Evolutionary conservation across 1,284 basidiomycete species (phyloP).

Genomic region (Bondarzewia mesenterica): DNA sequence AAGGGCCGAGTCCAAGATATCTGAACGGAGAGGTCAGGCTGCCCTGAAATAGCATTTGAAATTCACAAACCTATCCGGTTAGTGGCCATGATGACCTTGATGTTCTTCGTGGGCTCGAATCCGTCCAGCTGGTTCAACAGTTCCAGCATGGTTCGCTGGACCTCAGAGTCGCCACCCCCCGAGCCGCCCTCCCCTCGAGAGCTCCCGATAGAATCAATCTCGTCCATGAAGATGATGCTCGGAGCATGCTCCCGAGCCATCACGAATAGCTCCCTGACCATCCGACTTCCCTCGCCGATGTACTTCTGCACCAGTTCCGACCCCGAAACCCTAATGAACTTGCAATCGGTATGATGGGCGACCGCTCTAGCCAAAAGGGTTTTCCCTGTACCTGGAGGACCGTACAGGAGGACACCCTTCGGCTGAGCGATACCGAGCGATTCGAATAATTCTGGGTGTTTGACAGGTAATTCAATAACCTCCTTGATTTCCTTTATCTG

Average conservation of each 20-base stretch:
- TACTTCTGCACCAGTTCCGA: conserved; percentile 98
- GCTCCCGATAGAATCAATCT: conserved; percentile 97
- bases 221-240: conserved; percentile 99
- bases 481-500: conserved; percentile 99
- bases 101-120: conserved; percentile 97
- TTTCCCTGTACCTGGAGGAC: conserved; percentile 96
- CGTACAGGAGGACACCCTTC: conserved; percentile 94
- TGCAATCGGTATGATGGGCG: conserved; percentile 97
- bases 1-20: conserved; percentile 93
- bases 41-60: background rate
- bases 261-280: conserved; percentile 97
- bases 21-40: conserved; percentile 26
- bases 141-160: conserved; percentile 98
- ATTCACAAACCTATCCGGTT: conserved; percentile 79
- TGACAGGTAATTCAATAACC: conserved; percentile 97
- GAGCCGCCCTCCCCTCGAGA: conserved; percentile 87
- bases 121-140: conserved; percentile 95
- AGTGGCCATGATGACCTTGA: conserved; percentile 99
- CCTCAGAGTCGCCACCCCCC: conserved; percentile 91
- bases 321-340: conserved; percentile 95
- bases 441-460: conserved; percentile 97
- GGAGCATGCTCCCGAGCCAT: conserved; percentile 99
- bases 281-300: conserved; percentile 93
- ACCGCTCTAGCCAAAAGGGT: conserved; percentile 90
- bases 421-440: conserved; percentile 95